A percentile compares a stretch with the other conserved stretches of the same genome.
Conservation (phyloP, 2,329 filamentous ascomycete genomes). For the Didymella glomerata region DNA sequence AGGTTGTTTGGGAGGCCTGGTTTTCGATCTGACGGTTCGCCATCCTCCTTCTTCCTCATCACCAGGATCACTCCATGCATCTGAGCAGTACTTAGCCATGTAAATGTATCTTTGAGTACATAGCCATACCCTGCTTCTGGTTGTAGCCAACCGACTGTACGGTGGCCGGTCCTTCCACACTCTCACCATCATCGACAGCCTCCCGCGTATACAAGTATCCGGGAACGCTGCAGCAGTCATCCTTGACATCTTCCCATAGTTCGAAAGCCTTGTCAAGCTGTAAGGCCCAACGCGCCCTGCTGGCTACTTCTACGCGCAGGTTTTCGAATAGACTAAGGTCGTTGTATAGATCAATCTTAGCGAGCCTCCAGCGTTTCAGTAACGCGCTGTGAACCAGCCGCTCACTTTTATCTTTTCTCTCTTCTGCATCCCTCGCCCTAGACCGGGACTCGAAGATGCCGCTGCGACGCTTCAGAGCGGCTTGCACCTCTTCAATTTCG, state of each 20-base stretch:
- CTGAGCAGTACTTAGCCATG: background rate
- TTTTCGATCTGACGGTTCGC: background rate
- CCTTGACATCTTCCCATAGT: background rate
- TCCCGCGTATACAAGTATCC: background rate
- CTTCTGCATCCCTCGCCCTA: background rate
- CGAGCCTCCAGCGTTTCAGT: background rate
- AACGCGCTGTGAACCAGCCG: background rate
- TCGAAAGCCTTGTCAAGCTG: background rate
- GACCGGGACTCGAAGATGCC: conserved; percentile 26
- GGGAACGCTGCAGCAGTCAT: background rate
- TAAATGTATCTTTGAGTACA: background rate
- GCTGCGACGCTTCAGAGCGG: conserved; percentile 17
- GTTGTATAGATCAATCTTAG: background rate
- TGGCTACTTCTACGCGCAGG: background rate
- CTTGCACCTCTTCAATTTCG: conserved; percentile 18
- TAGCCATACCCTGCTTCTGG: background rate
- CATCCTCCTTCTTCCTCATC: background rate
- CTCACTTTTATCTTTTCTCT: background rate
- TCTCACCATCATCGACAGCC: background rate
- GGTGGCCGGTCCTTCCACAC: too few relatives aligned
- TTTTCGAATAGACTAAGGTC: background rate
- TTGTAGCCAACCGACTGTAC: background rate
- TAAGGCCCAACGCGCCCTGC: background rate
- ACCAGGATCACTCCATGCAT: background rate
- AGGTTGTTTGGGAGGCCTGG: background rate